Base-by-base conservation (phyloP, 1,139 yeast species). In the Kodamaea ohmeri region DNA sequence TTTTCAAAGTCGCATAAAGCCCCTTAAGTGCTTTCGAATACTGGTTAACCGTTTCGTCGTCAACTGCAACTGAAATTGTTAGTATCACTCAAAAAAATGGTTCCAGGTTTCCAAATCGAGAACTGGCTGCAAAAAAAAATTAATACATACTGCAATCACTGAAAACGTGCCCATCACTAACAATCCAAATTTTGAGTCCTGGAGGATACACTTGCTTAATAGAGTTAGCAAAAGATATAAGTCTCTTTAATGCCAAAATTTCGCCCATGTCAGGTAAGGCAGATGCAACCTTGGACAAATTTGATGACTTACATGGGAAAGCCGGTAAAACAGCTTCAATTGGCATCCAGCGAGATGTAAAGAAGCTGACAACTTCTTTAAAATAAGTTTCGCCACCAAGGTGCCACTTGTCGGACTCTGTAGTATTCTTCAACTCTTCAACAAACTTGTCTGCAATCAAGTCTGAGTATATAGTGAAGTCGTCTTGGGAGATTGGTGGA, bases 111-210 rank as follows among this genome's bases (percentile, higher is more conserved):
- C 39, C 39, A 18, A 32, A 27, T 27, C 19, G 16, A 18, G 36
- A 27, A 25, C 13, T 25, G 32, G 37, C 8, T 34, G 37, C 37
- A 33, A 26, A 17, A 29, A 30, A 25, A 15, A 31, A 39, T 33
- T 25, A 31, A 38, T 42, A 49, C 53, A 13, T 74, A 52, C 73
- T 76, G 56, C 83, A 78, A 54, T 78, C 84, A 44, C 81, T 74
- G 56, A 78, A 78, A 8, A 78, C 84, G 52, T 78, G 84, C 0
- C 84, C 83, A 48, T 78, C 84, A 52, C 80, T 73, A 18, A 78
- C 81, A 51, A 78, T 76, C 68, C 72, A 73, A 31, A 77, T 55
- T 37, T 70, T 65, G 52, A 77, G 59, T 1, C 83, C 83, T 0
- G 83, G 82, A 1, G 73, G 65, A 54, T 78, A 78, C 24, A 77